Evolutionary conservation across 768 basidiomycete genomes (phyloP), one percentile per base, ranked within the genome.

Genomic region (Pilatotrama ljubarskyi): DNA sequence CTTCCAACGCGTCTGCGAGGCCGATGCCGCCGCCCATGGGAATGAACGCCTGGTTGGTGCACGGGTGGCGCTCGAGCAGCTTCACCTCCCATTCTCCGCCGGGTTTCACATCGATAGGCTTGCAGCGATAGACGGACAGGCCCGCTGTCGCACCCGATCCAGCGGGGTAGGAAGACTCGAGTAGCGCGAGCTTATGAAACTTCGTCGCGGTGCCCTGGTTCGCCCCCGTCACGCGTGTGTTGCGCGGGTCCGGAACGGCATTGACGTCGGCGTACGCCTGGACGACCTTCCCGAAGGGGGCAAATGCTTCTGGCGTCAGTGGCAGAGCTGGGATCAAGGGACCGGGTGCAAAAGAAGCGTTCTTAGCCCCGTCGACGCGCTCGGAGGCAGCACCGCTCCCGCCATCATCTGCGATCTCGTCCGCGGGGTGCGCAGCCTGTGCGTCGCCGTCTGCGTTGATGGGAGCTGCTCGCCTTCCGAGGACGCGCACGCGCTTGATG

Each of bases 161-260:
- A 1, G 73, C 67, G 0, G 90, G 84, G 72, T 95, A 97, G 6
- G 82, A 84, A 3, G 82, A 81, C 13, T 76, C 74, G 29, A 92
- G 75, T n/a, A 86, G 78, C 3, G 92, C 83, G 36, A 98, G 81
- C 70, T 95, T 91, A 77, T 98, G 94, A 76, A 90, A 98, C 74
- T 99, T 99, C 67, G 74, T 80, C 0, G 97, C 97, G 3, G 93
- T 92, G 41, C 92, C 94, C 63, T 84, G 88, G 73, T 98, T 98
- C 26, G 93, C 95, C 17, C 82, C 76, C 3, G 93, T 93, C 53
- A 93, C 82, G 66, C 83, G 85, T 38, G 84, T 82, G 9, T 81
- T 84, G 51, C 83, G 84, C 1, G 93, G 82, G n/a, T 58, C 14
- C 15, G 74, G 88, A 5, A 84, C 87, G 13, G 86, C 81, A 14